These are phyloP conservation scores for Achlya hypogyna DNA, from an alignment of 352 stramenopile genomes.

Conservation along the genomic window DNA sequence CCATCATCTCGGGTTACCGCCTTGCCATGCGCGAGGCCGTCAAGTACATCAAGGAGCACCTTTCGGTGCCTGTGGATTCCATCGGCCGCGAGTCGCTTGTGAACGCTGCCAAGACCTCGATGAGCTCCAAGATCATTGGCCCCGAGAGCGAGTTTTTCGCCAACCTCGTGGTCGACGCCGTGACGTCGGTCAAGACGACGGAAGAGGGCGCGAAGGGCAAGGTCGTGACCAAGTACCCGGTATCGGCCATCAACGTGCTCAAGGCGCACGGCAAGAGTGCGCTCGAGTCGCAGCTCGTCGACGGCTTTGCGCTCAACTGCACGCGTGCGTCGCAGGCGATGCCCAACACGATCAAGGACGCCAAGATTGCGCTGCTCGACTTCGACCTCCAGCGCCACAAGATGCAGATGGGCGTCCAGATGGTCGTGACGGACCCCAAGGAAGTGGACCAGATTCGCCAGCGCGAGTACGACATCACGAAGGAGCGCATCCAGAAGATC, in stretches of 20 bases:
- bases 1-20: conserved; percentile 98
- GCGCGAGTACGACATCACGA: conserved; percentile 99
- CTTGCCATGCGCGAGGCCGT: conserved; percentile 97
- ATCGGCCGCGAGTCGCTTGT: conserved; percentile 93
- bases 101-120: conserved; percentile 97
- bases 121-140: conserved; percentile 99
- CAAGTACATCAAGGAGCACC: conserved; percentile 98
- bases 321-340: conserved; percentile 97
- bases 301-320: conserved; percentile 97
- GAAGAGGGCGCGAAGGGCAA: conserved; percentile 77
- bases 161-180: conserved; percentile 95
- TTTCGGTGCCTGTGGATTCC: conserved; percentile 92
- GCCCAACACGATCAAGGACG: conserved; percentile 90
- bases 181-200: conserved; percentile 93
- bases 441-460: conserved; percentile 98
- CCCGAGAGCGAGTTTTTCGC: conserved; percentile 97
- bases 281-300: conserved; percentile 85
- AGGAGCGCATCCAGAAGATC: conserved; percentile 99
- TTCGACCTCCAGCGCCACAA: conserved; percentile 98
- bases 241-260: conserved; percentile 98
- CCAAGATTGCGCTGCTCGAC: conserved; percentile 96
- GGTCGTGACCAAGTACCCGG: conserved; percentile 87
- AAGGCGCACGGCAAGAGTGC: conserved; percentile 92
- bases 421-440: conserved; percentile 89
- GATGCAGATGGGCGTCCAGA: conserved; percentile 95